Percentiles rank a stretch among this genome's conserved stretches.
Evolutionary conservation across 1,284 basidiomycete species (phyloP).

Genomic region (Apiotrichum veenhuisii): DNA sequence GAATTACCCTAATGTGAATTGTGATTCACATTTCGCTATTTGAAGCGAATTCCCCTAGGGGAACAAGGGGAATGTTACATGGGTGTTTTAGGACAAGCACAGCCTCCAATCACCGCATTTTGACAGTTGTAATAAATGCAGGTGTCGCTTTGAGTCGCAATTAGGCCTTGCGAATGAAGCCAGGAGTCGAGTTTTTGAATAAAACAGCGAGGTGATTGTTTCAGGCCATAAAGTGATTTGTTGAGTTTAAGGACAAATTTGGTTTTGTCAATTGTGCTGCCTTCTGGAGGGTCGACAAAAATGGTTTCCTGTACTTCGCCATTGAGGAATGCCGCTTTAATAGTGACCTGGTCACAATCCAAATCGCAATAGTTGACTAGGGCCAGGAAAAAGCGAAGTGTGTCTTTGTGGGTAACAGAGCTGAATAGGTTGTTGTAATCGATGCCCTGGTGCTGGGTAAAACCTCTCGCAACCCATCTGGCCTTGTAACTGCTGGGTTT

Average conservation of each 20-base stretch:
- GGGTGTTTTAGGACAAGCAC: too few relatives aligned
- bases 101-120: too few relatives aligned
- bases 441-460: constrained; percentile 13
- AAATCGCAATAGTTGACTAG: constrained; percentile 24
- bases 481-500: constrained; percentile 15
- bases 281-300: constrained; percentile 23
- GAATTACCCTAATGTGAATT: too few relatives aligned
- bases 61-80: too few relatives aligned
- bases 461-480: constrained; percentile 19
- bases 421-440: constrained; percentile 24
- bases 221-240: constrained; percentile 31
- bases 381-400: constrained; percentile 22
- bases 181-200: constrained; percentile 13
- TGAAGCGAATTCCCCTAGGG: too few relatives aligned
- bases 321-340: constrained; percentile 17
- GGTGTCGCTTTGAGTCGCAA: not conserved
- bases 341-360: constrained; percentile 29
- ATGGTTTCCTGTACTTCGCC: constrained; percentile 18
- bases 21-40: too few relatives aligned
- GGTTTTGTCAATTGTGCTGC: constrained; percentile 4
- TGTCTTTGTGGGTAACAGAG: constrained; percentile 26
- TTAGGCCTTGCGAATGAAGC: not conserved
- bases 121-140: too few relatives aligned
- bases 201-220: constrained; percentile 27
- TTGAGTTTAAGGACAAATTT: constrained; percentile 14